These are phyloP conservation scores for Plasmodium vivax DNA, from an alignment of 169 alveolate genomes.

Conservation along the genomic window DNA sequence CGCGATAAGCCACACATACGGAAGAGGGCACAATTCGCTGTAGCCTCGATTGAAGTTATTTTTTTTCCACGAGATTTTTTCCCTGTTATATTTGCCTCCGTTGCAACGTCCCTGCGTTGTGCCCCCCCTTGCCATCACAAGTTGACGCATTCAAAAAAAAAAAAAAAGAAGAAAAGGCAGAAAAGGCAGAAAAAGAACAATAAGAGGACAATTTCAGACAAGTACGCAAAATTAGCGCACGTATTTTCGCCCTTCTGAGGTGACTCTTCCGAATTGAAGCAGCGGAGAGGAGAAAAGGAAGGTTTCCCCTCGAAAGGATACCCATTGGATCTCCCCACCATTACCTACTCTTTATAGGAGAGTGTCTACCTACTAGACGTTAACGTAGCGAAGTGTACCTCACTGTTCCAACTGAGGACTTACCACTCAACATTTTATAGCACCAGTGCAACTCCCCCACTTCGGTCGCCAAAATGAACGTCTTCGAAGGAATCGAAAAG, in stretches of 20 bases:
- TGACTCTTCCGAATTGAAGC: not conserved
- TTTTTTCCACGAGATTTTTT: not conserved
- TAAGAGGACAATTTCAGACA: not conserved
- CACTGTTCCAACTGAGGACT: not conserved
- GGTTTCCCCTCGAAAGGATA: not conserved
- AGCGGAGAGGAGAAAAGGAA: not conserved
- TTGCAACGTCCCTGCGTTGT: not conserved
- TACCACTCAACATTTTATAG: too few species aligned
- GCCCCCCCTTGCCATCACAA: not conserved
- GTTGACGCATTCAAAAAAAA: not conserved
- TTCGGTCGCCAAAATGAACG: constrained; percentile 8
- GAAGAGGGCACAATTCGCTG: not conserved
- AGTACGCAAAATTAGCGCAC: not conserved
- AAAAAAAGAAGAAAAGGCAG: not conserved
- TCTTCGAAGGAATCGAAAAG: constrained; percentile 69
- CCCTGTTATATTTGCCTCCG: not conserved
- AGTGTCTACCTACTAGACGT: not conserved
- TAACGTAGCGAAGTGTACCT: not conserved
- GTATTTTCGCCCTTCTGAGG: not conserved
- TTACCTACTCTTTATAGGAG: not conserved
- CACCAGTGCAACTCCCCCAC: not conserved
- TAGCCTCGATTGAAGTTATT: not conserved
- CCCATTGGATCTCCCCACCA: not conserved
- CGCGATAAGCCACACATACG: not conserved
- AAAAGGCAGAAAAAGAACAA: not conserved